Percentiles rank a stretch among this genome's conserved stretches.
Conservation (phyloP, 164 flowering plant genomes). For the Tetracentron sinense region DNA sequence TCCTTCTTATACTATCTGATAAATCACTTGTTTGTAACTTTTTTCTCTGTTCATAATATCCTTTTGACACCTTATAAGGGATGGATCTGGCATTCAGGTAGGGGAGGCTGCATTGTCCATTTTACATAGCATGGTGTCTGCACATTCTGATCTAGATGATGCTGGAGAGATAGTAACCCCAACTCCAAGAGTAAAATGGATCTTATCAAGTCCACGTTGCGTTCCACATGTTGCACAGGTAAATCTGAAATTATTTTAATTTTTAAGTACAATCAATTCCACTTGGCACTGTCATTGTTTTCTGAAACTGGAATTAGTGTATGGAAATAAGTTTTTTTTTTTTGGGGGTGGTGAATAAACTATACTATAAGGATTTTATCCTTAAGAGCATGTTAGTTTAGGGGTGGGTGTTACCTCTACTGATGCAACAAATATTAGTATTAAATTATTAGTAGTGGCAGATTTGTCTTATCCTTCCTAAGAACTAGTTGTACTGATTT, state of each 20-base stretch:
- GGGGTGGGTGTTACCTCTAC: neutral
- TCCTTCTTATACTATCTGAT: too few relatives aligned
- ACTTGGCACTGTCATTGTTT: too few relatives aligned
- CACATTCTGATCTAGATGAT: constrained; percentile 98
- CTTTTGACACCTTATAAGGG: too few relatives aligned
- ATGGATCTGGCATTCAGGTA: too few relatives aligned
- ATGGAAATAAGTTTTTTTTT: neutral
- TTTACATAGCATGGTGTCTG: constrained; percentile 94
- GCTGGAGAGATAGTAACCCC: constrained; percentile 99
- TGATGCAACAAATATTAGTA: too few relatives aligned
- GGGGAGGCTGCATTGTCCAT: constrained; percentile 91
- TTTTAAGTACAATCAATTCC: too few relatives aligned
- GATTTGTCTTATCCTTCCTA: neutral
- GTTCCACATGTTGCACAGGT: constrained; percentile 99
- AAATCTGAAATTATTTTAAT: constrained; percentile 6
- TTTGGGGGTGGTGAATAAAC: neutral
- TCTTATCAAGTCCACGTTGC: constrained; percentile 93
- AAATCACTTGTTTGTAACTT: too few relatives aligned
- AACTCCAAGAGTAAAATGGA: constrained; percentile 94
- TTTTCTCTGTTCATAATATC: too few relatives aligned
- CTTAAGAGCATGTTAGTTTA: neutral
- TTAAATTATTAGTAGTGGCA: neutral
- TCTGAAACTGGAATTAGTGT: neutral
- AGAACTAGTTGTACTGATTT: neutral
- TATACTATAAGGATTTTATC: neutral